Evolutionary conservation across 768 basidiomycete species (phyloP), one percentile per base, ranked within the genome.

Genomic region (Glaciozyma antarctica): DNA sequence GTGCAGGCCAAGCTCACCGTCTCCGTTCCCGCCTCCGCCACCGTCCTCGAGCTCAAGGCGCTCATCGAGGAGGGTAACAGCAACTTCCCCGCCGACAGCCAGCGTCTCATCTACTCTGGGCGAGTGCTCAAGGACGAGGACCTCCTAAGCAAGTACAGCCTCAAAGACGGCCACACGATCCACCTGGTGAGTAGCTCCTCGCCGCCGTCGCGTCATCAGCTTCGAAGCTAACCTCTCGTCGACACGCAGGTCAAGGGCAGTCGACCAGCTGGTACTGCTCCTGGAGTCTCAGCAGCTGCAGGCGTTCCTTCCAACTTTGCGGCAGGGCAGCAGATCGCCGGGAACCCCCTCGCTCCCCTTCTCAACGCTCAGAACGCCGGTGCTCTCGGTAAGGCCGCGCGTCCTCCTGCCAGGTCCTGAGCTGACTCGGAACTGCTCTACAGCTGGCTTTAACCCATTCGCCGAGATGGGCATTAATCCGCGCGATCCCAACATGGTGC

Each of bases 61-160:
- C 85, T 85, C 41, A 89, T 99, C 78, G 87, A 91, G 12, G 85
- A 80, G 34, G 85, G 89, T 44, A 53, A 71, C 53, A 26, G 47
- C 32, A 49, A 61, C 22, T 66, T 68, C 58, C 62, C 69, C 10
- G 60, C 89, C 19, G 90, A 89, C 58, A 79, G 88, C 59, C 93
- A 95, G 76, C 79, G 94, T 44, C 79, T 98, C 68, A 98, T 98
- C 71, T 98, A 93, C 77, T 88, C 88, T 44, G 94, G 92, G 83
- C 68, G 71, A 82, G 77, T 69, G 28, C 61, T 77, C 38, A 78
- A 78, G 66, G 76, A 78, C 17, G 58, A 59, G 30, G 58, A 59
- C 32, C 48, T 49, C 19, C 19, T 32, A 6, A 48, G 47, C 52
- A 57, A 17, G 44, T 60, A 63, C 62, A 59, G 30, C 32, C 53